Evolutionary conservation across 1,139 yeast genomes (phyloP).

Genomic region (Geotrichum aggregatum): DNA sequence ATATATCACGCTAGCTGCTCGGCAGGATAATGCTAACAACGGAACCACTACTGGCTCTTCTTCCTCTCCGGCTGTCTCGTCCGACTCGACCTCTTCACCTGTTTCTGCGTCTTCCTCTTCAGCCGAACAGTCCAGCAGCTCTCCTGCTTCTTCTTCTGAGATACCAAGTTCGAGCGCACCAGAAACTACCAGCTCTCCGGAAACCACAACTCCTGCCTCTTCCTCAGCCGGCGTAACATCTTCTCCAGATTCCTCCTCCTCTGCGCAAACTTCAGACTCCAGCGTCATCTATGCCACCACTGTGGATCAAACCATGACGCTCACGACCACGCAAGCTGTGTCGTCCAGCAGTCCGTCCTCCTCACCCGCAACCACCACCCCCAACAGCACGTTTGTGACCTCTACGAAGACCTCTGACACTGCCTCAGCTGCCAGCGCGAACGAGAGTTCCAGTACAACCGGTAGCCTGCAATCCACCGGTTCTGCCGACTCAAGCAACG

Average conservation of each 20-base stretch:
- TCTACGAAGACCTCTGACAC: background rate
- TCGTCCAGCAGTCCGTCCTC: background rate
- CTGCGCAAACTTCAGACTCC: background rate
- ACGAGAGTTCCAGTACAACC: background rate
- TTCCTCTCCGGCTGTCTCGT: background rate
- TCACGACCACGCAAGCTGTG: constrained; percentile 2
- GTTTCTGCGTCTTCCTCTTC: constrained; percentile 4
- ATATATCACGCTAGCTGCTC: background rate
- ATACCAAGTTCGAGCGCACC: background rate
- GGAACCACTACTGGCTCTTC: constrained; percentile 1
- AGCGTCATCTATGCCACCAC: constrained; percentile 13
- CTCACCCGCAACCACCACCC: background rate
- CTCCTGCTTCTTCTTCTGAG: constrained; percentile 1
- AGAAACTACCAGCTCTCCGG: background rate
- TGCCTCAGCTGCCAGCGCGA: background rate
- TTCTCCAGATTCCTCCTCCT: background rate
- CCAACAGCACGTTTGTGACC: background rate
- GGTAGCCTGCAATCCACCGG: constrained; percentile 5
- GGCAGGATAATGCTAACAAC: constrained; percentile 1
- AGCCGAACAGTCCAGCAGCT: background rate
- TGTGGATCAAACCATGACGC: constrained; percentile 4
- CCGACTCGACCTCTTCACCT: background rate
- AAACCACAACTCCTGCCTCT: background rate
- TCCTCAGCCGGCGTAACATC: background rate
- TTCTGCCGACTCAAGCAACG: background rate